Percentiles rank a stretch among this genome's conserved stretches.
Evolutionary conservation across 495 filamentous ascomycete genomes (phyloP).

Genomic region (Echria macrotheca): DNA sequence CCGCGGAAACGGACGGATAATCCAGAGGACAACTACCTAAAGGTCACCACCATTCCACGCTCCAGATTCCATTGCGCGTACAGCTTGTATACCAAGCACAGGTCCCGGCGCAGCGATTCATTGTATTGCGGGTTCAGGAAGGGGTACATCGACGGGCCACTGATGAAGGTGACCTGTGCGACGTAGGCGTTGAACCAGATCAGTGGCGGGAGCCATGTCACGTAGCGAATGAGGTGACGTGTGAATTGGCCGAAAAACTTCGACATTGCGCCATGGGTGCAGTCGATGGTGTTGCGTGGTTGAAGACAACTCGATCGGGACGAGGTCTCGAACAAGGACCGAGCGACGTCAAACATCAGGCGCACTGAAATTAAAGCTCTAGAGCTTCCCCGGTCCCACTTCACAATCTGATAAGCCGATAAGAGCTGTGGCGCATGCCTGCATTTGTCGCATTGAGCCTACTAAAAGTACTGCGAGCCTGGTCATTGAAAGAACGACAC

Average conservation of each 20-base stretch:
- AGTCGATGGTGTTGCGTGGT: constrained; percentile 1
- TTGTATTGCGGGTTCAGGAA: constrained; percentile 63
- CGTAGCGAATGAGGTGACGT: constrained; percentile 46
- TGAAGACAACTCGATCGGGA: not conserved
- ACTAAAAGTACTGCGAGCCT: too few species aligned
- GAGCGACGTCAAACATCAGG: too few species aligned
- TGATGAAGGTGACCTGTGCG: constrained; percentile 56
- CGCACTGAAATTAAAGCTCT: too few species aligned
- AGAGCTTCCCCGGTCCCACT: too few species aligned
- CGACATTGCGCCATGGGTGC: constrained; percentile 27
- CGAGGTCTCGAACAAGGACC: too few species aligned
- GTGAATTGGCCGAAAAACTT: constrained; percentile 33
- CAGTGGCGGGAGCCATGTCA: constrained; percentile 57
- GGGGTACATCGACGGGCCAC: constrained; percentile 71
- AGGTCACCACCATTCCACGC: constrained; percentile 51
- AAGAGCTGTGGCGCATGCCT: too few species aligned
- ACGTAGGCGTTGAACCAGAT: constrained; percentile 62
- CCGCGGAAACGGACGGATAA: too few species aligned
- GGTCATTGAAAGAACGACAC: too few species aligned
- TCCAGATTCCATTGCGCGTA: constrained; percentile 38
- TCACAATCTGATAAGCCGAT: too few species aligned
- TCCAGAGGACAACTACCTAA: too few species aligned
- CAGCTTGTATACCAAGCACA: constrained; percentile 47
- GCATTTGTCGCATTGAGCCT: too few species aligned
- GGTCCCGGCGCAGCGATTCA: constrained; percentile 47